Evolutionary conservation across 1,284 basidiomycete genomes (phyloP).

Genomic region (Schizophyllum amplum): DNA sequence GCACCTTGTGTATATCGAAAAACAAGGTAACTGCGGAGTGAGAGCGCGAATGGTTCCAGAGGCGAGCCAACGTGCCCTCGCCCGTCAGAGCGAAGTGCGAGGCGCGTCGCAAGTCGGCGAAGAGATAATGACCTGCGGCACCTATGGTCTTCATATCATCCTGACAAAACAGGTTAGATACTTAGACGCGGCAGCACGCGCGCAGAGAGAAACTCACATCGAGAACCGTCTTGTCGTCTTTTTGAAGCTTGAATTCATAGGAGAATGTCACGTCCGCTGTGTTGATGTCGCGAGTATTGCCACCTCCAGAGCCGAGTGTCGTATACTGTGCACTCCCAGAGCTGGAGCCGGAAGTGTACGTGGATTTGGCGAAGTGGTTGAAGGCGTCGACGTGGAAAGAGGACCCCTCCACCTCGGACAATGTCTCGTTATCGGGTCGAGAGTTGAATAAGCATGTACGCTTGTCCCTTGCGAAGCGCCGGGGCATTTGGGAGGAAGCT

Average conservation of each 20-base stretch:
- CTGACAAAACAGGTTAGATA: too few species aligned
- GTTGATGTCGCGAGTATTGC: background rate
- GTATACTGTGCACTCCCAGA: background rate
- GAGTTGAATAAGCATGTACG: background rate
- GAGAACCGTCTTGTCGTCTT: too few species aligned
- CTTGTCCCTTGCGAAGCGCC: background rate
- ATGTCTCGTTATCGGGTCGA: background rate
- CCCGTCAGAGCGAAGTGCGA: background rate
- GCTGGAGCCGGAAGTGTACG: background rate
- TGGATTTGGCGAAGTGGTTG: background rate
- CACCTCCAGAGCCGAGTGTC: background rate
- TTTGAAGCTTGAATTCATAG: background rate
- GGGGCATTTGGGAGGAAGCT: background rate
- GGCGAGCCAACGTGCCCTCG: background rate
- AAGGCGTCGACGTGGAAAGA: background rate
- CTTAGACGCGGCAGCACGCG: too few species aligned
- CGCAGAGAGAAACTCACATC: too few species aligned
- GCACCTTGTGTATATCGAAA: background rate
- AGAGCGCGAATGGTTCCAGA: background rate
- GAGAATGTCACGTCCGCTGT: background rate
- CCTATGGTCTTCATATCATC: background rate
- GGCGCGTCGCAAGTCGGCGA: background rate
- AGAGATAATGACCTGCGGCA: background rate
- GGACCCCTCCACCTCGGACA: background rate
- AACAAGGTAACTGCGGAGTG: background rate